Base-by-base conservation (phyloP, 306 rosid species). In the Vachellia pachyceras region DNA sequence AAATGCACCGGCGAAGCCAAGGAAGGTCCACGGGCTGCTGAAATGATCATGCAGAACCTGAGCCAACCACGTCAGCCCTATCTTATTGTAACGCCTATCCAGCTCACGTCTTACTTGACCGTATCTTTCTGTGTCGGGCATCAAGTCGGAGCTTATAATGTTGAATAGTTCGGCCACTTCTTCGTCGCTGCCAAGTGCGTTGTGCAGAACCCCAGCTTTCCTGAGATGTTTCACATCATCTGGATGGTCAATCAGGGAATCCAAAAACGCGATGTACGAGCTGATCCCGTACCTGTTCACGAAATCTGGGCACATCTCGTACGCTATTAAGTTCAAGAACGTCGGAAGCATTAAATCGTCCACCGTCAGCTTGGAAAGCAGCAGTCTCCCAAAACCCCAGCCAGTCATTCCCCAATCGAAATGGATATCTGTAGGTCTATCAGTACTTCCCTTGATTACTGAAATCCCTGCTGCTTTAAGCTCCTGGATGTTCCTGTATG, bases 301-400 rank as follows among this genome's bases (percentile, higher is more conserved):
- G 69, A 80, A 76, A 75, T 81, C 90, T 0, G 83, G 85, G 58
- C 90, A 83, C 88, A 85, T 83, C 35, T 87, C 84, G 9, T 81
- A 84, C 46, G 90, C 87, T n/a, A 81, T 81, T 54, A 84, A 40
- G 67, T 87, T 87, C 23, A 76, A 14, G 25, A 83, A 64, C 13
- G 63, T 76, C 0, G 79, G 45, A 10, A 68, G 77, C 42, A 68
- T 75, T 5, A 41, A 47, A 22, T 84, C 81, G 12, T 84, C 78
- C 29, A 75, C 75, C 1, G 40, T 25, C 0, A 79, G 64, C 39
- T 41, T 46, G 0, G 84, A 69, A 75, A 84, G 81, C 12, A 0
- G 17, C 4, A 79, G 14, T 33, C 15, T 8, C 1, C 80, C 65
- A 41, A 14, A 35, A 50, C 55, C 7, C 22, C 4, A 0, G 2